Evolutionary conservation across 345 rosid genomes (phyloP), one percentile per base, ranked within the genome.

Genomic region (Euphorbia lathyris): DNA sequence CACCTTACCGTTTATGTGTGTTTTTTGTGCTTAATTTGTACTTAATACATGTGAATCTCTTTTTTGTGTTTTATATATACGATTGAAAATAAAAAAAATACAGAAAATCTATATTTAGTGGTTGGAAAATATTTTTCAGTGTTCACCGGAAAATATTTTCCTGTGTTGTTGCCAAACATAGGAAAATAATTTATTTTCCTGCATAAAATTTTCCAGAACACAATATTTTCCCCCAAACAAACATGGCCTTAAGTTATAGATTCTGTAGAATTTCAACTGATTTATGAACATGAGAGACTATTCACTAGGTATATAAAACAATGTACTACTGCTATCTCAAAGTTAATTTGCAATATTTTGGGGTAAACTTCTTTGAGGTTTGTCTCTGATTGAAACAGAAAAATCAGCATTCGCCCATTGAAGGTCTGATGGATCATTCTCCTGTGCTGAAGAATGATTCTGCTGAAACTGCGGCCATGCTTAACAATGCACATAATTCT

Each of bases 381-480:
- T 43, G 4, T 29, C 23, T 50, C 43, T 40, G 7, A 43, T 57
- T 74, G 57, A 55, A 66, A 63, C 78, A 92, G 97, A 84, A 85
- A 72, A 86, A 74, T 74, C 78, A 66, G 66, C 74, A 70, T 34
- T 76, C 76, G 9, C 67, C 80, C 74, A 81, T 74, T 11, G 89
- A 78, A 62, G 81, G 72, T 76, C 70, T 80, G 22, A 58, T 73
- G 71, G 88, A 84, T 38, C 83, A 79, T 59, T 64, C 88, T 71
- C 89, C 74, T 66, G 65, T 58, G 8, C 50, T 77, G 64, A 85
- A 85, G 65, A 80, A 81, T 64, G 84, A 82, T 68, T 73, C 81
- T 50, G 67, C 80, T 72, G 89, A 84, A 67, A 76, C 51, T 70
- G 20, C 70, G 67, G 77, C 47, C 59, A 58, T 78, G 65, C 79